These are phyloP conservation scores for Eurotiales sp. DNA, from an alignment of 2,329 filamentous ascomycete genomes.

Conservation along the genomic window DNA sequence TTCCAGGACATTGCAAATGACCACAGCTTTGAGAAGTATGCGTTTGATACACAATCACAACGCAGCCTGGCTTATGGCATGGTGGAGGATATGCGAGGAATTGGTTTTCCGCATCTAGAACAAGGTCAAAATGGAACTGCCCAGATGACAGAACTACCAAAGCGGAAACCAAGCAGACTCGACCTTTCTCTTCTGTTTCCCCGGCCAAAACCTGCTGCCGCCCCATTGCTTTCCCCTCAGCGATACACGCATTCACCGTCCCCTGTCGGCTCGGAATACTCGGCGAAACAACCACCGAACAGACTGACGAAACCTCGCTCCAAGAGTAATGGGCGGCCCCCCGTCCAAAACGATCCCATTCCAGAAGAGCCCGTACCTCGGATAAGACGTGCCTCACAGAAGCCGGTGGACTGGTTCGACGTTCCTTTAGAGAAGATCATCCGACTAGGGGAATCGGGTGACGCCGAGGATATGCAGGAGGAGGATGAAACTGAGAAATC, in stretches of 20 bases:
- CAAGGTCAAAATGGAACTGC: constrained; percentile 8
- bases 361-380: constrained; percentile 6
- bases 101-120: constrained; percentile 11
- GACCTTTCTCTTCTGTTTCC: constrained; percentile 43
- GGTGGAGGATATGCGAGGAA: constrained; percentile 12
- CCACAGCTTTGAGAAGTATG: constrained; percentile 9
- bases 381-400: constrained; percentile 5
- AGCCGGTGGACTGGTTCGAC: constrained; percentile 31
- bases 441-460: constrained; percentile 19
- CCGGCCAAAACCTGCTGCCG: constrained; percentile 30
- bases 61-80: constrained; percentile 14
- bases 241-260: constrained; percentile 40
- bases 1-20: not conserved
- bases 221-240: constrained; percentile 40
- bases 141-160: constrained; percentile 1
- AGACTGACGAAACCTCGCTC: constrained; percentile 27
- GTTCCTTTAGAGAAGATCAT: constrained; percentile 28
- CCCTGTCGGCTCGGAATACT: constrained; percentile 35
- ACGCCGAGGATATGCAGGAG: not conserved
- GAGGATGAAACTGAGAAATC: constrained; percentile 17
- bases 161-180: constrained; percentile 36
- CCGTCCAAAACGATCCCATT: constrained; percentile 1
- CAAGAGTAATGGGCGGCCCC: constrained; percentile 10
- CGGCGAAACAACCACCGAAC: constrained; percentile 23
- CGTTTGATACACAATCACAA: constrained; percentile 14